Base-by-base conservation (phyloP, 2,329 filamentous ascomycete species). In the Emmonsiellopsis sp. region DNA sequence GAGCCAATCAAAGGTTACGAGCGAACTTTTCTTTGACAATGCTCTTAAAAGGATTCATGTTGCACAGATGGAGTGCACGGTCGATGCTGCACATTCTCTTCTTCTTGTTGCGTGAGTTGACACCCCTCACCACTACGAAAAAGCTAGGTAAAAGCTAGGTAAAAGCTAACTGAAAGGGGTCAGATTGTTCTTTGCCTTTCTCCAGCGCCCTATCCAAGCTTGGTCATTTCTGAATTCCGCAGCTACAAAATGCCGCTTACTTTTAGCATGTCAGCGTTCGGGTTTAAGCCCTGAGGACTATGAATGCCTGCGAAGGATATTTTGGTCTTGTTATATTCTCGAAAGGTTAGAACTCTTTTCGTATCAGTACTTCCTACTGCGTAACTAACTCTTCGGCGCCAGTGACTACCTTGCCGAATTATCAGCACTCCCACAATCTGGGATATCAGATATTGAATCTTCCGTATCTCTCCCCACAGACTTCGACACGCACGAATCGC, bases 281-380 rank as follows among this genome's bases (percentile, higher is more conserved):
- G 65, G 63, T 8, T 67, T 68, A 34, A 63, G 63, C 0, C 57
- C 61, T 0, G 71, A 77, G 55, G 72, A 76, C 3, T 65, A 71
- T 42, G 76, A 79, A 58, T 73, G 76, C 2, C 71, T 77, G 0
- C 65, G 73, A 10, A 66, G 77, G 1, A 78, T 79, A 51, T 80
- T 79, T 55, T 80, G 77, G 77, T 74, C 77, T 0, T 79, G 77
- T 53, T 79, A 78, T 52, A 76, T 80, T 9, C 66, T 80, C 0
- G 77, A 80, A 60, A 77, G 74, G 75, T 73, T 40, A 37, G 8
- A n/a, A 36, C 11, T 9, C 17, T 34, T 11, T 45, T 49, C 31
- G 33, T n/a, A 27, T 27, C 21, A 5, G 21, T 27, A 27, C 21
- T 27, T 27, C 21, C 21, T 27, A 27, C 21, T 27, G 21, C 21